These are phyloP conservation scores for Saccharomycopsis fodiens DNA, from an alignment of 805 yeast genomes.

Conservation along the genomic window DNA sequence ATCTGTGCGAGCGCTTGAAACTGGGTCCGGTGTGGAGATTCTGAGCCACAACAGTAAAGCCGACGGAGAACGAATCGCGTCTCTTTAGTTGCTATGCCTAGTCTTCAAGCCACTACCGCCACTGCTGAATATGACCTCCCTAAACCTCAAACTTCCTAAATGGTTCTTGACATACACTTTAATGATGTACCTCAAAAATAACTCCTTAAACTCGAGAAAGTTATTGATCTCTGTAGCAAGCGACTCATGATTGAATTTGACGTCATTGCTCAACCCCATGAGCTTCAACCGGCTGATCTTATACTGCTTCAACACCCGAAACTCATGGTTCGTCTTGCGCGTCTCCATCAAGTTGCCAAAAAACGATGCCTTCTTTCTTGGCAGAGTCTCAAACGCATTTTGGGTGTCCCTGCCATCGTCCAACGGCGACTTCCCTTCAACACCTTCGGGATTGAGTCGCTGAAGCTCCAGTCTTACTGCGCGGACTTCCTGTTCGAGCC, in stretches of 20 bases:
- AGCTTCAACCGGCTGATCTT: conserved; percentile 37
- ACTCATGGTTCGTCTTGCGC: conserved; percentile 40
- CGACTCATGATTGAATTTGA: conserved; percentile 49
- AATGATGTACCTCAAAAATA: conserved; percentile 33
- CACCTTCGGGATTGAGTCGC: conserved; percentile 18
- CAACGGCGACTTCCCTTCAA: conserved; percentile 21
- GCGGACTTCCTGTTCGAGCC: conserved; percentile 33
- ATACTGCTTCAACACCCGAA: conserved; percentile 33
- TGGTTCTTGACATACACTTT: conserved; percentile 28
- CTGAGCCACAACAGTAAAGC: no score
- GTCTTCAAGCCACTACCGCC: no score
- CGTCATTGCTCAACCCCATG: conserved; percentile 35
- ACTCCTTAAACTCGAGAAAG: conserved; percentile 44
- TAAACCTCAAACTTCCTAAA: conserved; percentile 25
- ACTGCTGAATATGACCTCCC: background rate
- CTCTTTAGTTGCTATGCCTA: no score
- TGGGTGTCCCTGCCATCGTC: conserved; percentile 24
- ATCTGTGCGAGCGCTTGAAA: no score
- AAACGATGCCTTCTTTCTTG: conserved; percentile 24
- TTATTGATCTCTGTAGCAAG: conserved; percentile 58
- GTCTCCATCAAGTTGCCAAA: conserved; percentile 40
- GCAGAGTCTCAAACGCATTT: background rate
- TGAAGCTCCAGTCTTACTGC: conserved; percentile 29
- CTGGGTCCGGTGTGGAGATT: no score
- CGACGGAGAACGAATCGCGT: no score